Conservation (phyloP, 805 yeast genomes). For the Komagataella pseudopastoris region DNA sequence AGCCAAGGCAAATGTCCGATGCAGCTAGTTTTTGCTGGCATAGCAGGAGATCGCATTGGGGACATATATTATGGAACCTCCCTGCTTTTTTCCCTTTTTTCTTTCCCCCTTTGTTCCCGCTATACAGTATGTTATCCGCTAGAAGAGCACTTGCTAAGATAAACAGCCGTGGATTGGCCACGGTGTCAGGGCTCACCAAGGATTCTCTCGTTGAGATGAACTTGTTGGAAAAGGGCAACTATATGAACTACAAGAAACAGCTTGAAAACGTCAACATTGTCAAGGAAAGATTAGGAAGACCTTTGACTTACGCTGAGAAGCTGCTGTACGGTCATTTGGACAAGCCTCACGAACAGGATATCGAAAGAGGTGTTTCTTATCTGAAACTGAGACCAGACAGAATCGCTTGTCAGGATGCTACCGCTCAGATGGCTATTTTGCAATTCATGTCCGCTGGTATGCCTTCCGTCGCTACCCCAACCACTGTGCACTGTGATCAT, state of each 20-base stretch:
- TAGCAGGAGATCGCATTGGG: not conserved
- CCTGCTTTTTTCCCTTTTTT: not conserved
- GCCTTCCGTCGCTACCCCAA: constrained; percentile 80
- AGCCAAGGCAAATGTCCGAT: not conserved
- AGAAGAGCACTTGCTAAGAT: constrained; percentile 2
- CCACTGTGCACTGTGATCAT: constrained; percentile 96
- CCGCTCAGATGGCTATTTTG: constrained; percentile 97
- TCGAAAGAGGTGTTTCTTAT: constrained; percentile 76
- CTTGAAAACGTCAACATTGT: constrained; percentile 81
- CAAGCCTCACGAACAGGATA: constrained; percentile 67
- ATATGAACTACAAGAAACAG: constrained; percentile 85
- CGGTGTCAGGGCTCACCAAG: constrained; percentile 33
- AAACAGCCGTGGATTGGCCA: constrained; percentile 32
- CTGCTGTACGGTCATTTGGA: constrained; percentile 85
- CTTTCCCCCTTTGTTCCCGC: not conserved
- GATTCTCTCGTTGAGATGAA: constrained; percentile 39
- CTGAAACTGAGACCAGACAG: constrained; percentile 92
- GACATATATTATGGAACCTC: not conserved
- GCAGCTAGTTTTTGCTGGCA: not conserved
- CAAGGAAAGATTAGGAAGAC: constrained; percentile 53
- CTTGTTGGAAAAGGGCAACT: constrained; percentile 67
- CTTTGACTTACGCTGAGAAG: constrained; percentile 91
- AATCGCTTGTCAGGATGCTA: constrained; percentile 99
- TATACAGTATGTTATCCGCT: constrained; percentile 4
- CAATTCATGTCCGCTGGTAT: constrained; percentile 98